Conservation (phyloP, 495 filamentous ascomycete genomes). For the Tetracladium setigerum region DNA sequence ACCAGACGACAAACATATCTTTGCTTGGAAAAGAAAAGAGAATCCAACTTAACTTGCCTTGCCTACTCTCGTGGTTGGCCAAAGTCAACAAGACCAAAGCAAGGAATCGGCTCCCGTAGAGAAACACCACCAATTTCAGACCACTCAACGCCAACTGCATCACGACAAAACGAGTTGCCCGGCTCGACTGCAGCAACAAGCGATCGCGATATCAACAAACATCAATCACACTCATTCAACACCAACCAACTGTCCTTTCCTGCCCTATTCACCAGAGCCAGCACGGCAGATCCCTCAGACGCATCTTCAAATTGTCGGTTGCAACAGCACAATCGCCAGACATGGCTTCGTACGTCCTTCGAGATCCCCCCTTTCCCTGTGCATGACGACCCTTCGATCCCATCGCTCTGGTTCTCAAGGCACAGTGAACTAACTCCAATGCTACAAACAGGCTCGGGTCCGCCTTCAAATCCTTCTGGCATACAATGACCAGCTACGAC, state of each 20-base stretch:
- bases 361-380: constrained; percentile 5
- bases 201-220: too few species aligned
- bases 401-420: background rate
- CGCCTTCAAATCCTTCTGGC: constrained; percentile 77
- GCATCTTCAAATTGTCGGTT: constrained; percentile 15
- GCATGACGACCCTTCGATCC: background rate
- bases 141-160: too few species aligned
- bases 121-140: too few species aligned
- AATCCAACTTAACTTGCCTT: too few species aligned
- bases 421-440: constrained; percentile 6
- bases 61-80: too few species aligned
- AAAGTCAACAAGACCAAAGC: too few species aligned
- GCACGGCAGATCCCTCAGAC: constrained; percentile 3
- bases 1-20: too few species aligned
- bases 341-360: constrained; percentile 23
- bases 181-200: too few species aligned
- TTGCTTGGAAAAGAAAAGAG: too few species aligned
- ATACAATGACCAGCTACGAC: constrained; percentile 79
- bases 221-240: too few species aligned
- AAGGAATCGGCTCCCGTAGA: too few species aligned
- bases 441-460: constrained; percentile 15
- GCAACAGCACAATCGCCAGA: constrained; percentile 20
- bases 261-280: constrained; percentile 3
- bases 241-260: background rate
- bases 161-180: too few species aligned